Conservation (phyloP, 1,284 basidiomycete genomes). For the Moesziomyces parantarcticus region DNA sequence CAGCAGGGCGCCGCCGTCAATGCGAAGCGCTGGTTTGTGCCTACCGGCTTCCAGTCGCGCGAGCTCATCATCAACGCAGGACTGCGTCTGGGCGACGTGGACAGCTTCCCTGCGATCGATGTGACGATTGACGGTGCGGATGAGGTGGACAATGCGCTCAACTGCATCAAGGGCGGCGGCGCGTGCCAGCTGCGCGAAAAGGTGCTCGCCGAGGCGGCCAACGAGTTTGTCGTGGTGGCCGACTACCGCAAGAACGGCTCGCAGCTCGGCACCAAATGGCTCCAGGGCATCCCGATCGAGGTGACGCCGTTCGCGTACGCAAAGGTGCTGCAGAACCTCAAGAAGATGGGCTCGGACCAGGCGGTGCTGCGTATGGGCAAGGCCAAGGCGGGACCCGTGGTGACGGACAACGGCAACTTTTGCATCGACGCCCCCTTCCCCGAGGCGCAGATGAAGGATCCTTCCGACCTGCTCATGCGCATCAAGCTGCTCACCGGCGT, state of each 20-base stretch:
- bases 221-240: slow-evolving; percentile 87
- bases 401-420: slow-evolving; percentile 80
- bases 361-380: slow-evolving; percentile 63
- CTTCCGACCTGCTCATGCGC: slow-evolving; percentile 50
- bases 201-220: slow-evolving; percentile 92
- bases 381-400: slow-evolving; percentile 87
- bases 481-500: slow-evolving; percentile 78
- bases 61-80: slow-evolving; percentile 85
- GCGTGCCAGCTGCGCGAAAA: slow-evolving; percentile 97
- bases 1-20: slow-evolving; percentile 84
- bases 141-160: slow-evolving; percentile 87
- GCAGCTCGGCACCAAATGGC: slow-evolving; percentile 84
- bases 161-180: slow-evolving; percentile 97
- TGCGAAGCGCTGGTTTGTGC: slow-evolving; percentile 70
- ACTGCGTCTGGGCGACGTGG: slow-evolving; percentile 86
- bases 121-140: slow-evolving; percentile 98
- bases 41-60: slow-evolving; percentile 88
- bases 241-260: slow-evolving; percentile 86
- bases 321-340: slow-evolving; percentile 71
- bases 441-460: slow-evolving; percentile 55
- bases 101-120: slow-evolving; percentile 79
- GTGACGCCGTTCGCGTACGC: slow-evolving; percentile 96
- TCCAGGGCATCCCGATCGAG: slow-evolving; percentile 91
- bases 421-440: slow-evolving; percentile 66
- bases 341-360: slow-evolving; percentile 57